Conservation (phyloP, 352 stramenopile genomes). For the Phytophthora constricta region DNA sequence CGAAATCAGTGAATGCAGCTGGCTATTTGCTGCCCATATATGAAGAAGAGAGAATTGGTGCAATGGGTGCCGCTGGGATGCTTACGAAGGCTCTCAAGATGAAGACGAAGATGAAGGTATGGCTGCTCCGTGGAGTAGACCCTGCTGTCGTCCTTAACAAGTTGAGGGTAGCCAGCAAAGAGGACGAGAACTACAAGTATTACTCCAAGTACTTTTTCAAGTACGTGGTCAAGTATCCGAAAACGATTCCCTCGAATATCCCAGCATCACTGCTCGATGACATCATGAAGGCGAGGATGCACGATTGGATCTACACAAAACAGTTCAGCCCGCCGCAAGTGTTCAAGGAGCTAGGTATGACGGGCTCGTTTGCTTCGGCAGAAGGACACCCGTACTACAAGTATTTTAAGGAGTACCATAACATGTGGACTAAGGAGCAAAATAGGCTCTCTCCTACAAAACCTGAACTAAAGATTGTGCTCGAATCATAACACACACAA, state of each 20-base stretch:
- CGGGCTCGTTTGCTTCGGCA: slow-evolving; percentile 7
- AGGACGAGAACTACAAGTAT: slow-evolving; percentile 30
- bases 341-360: slow-evolving; percentile 19
- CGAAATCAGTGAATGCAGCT: background rate
- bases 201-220: slow-evolving; percentile 31
- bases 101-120: slow-evolving; percentile 15
- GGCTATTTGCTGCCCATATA: background rate
- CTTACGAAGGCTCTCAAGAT: slow-evolving; percentile 14
- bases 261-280: slow-evolving; percentile 2
- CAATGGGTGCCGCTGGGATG: background rate
- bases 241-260: slow-evolving; percentile 8
- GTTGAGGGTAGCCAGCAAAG: slow-evolving; percentile 8
- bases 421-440: slow-evolving; percentile 19
- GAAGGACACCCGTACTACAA: slow-evolving; percentile 9
- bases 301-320: slow-evolving; percentile 7
- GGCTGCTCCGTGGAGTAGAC: slow-evolving; percentile 6
- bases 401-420: slow-evolving; percentile 17
- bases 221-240: slow-evolving; percentile 25
- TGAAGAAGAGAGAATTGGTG: slow-evolving; percentile 9
- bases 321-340: slow-evolving; percentile 19
- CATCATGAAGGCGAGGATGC: slow-evolving; percentile 20
- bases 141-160: slow-evolving; percentile 19
- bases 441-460: slow-evolving; percentile 5
- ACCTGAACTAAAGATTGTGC: background rate
- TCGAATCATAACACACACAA: background rate